These are phyloP conservation scores for Trichocladium uniseriatum DNA, from an alignment of 495 filamentous ascomycete genomes.

Conservation along the genomic window DNA sequence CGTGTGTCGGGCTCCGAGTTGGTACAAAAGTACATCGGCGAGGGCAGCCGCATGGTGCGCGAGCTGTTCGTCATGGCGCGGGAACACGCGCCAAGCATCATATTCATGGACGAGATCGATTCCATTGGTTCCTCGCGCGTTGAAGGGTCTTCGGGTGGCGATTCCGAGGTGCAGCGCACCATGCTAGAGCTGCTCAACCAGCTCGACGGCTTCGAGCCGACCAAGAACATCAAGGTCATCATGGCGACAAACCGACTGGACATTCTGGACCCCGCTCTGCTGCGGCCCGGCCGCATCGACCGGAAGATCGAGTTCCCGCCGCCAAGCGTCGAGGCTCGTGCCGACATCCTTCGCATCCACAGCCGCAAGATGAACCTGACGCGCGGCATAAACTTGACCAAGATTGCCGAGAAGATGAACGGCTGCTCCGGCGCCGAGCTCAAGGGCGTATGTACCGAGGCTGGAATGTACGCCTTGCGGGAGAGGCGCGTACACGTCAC, in stretches of 20 bases:
- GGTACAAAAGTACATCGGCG: constrained; percentile 98
- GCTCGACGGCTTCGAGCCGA: constrained; percentile 96
- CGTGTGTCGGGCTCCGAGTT: constrained; percentile 91
- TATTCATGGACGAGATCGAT: constrained; percentile 99
- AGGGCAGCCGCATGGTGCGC: constrained; percentile 96
- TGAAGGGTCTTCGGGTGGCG: constrained; percentile 86
- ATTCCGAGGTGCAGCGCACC: constrained; percentile 99
- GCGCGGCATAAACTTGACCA: constrained; percentile 91
- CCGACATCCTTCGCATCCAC: constrained; percentile 96
- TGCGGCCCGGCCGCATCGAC: constrained; percentile 94
- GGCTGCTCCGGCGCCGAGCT: constrained; percentile 95
- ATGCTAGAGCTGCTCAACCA: constrained; percentile 98
- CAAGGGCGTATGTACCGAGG: constrained; percentile 94
- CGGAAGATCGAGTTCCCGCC: constrained; percentile 99
- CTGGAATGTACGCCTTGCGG: constrained; percentile 93
- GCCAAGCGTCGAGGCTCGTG: constrained; percentile 91
- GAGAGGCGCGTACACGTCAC: constrained; percentile 96
- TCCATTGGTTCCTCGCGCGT: constrained; percentile 96
- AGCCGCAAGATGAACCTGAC: constrained; percentile 97
- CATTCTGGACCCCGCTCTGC: constrained; percentile 88
- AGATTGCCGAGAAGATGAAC: constrained; percentile 99
- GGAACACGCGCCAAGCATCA: constrained; percentile 98
- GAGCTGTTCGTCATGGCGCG: constrained; percentile 98
- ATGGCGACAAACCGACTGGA: constrained; percentile 99
- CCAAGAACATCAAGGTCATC: constrained; percentile 99